Evolutionary conservation across 306 rosid genomes (phyloP).

Genomic region (Vigna unguiculata): DNA sequence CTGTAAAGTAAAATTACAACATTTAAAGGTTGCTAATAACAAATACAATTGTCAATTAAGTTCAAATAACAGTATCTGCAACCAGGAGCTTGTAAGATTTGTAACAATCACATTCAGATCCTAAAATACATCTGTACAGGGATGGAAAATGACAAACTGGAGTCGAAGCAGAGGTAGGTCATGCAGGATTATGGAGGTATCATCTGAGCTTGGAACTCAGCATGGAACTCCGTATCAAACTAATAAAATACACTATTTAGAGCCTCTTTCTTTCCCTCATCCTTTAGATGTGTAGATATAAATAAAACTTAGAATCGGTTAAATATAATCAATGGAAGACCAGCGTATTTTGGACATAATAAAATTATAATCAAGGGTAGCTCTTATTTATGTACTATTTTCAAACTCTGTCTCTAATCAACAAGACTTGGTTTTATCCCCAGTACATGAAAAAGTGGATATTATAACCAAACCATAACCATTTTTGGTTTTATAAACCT

Average conservation of each 20-base stretch:
- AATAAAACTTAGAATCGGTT: too few relatives aligned
- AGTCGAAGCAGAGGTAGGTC: background rate
- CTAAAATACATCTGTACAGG: slow-evolving; percentile 18
- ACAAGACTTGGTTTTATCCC: too few relatives aligned
- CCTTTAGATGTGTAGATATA: background rate
- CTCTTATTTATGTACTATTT: too few relatives aligned
- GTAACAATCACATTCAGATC: slow-evolving; percentile 18
- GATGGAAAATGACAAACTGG: background rate
- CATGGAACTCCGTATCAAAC: slow-evolving; percentile 1
- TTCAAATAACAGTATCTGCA: slow-evolving; percentile 31
- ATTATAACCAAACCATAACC: too few relatives aligned
- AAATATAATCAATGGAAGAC: too few relatives aligned
- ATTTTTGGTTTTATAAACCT: too few relatives aligned
- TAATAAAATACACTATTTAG: slow-evolving; percentile 1
- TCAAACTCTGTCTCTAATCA: too few relatives aligned
- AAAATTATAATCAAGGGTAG: too few relatives aligned
- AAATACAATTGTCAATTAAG: slow-evolving; percentile 30
- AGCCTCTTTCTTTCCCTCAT: background rate
- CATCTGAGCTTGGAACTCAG: background rate
- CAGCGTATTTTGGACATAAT: too few relatives aligned
- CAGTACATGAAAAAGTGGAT: too few relatives aligned
- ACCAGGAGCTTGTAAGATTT: slow-evolving; percentile 27
- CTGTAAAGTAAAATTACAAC: slow-evolving; percentile 59
- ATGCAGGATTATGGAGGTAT: background rate
- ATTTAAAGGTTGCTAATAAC: slow-evolving; percentile 29